Evolutionary conservation across 169 alveolate genomes (phyloP).

Genomic region (Plasmodium berghei): DNA sequence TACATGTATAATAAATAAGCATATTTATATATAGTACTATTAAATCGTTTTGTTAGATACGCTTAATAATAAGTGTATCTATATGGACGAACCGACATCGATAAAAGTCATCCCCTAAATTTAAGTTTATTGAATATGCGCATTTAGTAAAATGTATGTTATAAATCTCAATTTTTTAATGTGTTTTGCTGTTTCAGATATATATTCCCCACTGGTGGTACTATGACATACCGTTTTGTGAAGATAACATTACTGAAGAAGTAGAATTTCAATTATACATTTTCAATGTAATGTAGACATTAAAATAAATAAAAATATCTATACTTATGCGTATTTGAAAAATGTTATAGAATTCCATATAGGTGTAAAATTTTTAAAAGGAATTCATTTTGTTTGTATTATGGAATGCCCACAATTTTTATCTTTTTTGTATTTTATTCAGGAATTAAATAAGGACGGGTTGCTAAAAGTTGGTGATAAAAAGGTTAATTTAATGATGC

Average conservation of each 20-base stretch:
- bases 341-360: too few relatives aligned
- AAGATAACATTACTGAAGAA: constrained; percentile 35
- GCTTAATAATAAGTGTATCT: too few relatives aligned
- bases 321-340: too few relatives aligned
- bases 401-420: not conserved
- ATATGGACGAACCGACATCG: too few relatives aligned
- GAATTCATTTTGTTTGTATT: too few relatives aligned
- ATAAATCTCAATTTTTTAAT: constrained; percentile 1
- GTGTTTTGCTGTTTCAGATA: constrained; percentile 18
- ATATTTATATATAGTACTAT: too few relatives aligned
- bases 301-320: not conserved
- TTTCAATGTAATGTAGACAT: constrained; percentile 28
- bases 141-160: not conserved
- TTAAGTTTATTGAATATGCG: too few relatives aligned
- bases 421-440: not conserved
- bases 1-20: not conserved
- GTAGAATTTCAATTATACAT: constrained; percentile 43
- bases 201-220: constrained; percentile 77
- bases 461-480: constrained; percentile 52
- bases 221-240: constrained; percentile 37
- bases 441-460: constrained; percentile 70
- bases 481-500: constrained; percentile 12
- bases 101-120: too few relatives aligned
- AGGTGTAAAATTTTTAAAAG: too few relatives aligned
- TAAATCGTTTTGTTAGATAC: too few relatives aligned